Evolutionary conservation across 176 grass and related monocot species (phyloP).

Genomic region (Paspalum notatum): DNA sequence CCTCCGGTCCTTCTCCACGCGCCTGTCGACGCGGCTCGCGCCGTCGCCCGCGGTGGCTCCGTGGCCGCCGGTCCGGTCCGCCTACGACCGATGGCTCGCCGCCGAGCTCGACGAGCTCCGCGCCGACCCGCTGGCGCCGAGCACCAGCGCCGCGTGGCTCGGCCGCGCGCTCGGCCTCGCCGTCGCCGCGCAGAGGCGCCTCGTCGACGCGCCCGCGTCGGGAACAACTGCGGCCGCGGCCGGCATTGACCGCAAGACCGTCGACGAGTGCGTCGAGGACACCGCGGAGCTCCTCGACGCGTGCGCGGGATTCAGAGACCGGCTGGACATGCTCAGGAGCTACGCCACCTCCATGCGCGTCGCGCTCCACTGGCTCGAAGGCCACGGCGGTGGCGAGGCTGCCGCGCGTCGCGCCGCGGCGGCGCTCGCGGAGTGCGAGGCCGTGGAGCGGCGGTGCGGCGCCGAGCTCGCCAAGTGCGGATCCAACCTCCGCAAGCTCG

Average conservation of each 20-base stretch:
- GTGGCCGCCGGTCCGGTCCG: constrained; percentile 73
- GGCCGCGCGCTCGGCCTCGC: constrained; percentile 55
- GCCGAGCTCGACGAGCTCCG: constrained; percentile 80
- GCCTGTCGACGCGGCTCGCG: constrained; percentile 39
- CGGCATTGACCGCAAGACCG: constrained; percentile 38
- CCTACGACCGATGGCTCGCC: constrained; percentile 82
- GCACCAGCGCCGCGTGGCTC: constrained; percentile 64
- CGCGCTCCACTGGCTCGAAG: constrained; percentile 68
- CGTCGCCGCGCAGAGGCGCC: constrained; percentile 45
- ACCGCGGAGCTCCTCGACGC: constrained; percentile 78
- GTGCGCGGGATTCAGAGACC: constrained; percentile 50
- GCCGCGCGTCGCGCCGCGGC: constrained; percentile 24
- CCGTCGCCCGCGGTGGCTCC: constrained; percentile 53
- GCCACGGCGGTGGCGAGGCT: neutral
- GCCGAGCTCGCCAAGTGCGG: constrained; percentile 72
- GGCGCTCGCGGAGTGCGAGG: constrained; percentile 64
- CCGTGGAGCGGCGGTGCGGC: constrained; percentile 64
- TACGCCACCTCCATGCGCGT: constrained; percentile 47
- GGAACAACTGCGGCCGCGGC: neutral
- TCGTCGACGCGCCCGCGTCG: constrained; percentile 13
- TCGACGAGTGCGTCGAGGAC: constrained; percentile 64
- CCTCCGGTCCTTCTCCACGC: constrained; percentile 65
- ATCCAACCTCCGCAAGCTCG: constrained; percentile 71
- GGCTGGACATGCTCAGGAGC: constrained; percentile 48
- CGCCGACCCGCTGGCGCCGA: constrained; percentile 35